These are phyloP conservation scores for Neurospora sp. DNA, from an alignment of 495 filamentous ascomycete genomes.

Conservation along the genomic window DNA sequence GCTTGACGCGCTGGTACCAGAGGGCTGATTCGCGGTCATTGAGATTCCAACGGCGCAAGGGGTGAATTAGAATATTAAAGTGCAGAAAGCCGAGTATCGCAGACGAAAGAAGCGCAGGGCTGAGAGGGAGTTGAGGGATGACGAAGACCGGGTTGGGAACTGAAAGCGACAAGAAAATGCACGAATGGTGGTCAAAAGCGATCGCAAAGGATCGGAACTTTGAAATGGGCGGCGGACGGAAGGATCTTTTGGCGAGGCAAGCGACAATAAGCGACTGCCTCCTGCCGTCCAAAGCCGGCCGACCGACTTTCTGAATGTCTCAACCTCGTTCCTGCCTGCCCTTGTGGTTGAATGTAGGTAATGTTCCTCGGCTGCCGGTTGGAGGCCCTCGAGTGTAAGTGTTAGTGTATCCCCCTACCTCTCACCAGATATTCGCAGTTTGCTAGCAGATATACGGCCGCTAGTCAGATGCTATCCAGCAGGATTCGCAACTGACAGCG, in stretches of 20 bases:
- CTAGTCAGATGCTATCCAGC: neutral
- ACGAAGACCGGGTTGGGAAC: neutral
- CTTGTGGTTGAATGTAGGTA: neutral
- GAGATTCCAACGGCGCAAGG: neutral
- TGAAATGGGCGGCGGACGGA: neutral
- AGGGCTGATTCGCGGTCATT: neutral
- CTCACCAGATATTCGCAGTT: neutral
- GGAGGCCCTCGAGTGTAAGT: neutral
- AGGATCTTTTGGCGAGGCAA: neutral
- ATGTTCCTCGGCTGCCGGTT: neutral
- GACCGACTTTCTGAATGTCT: neutral
- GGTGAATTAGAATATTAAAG: neutral
- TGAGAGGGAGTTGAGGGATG: neutral
- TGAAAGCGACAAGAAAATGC: neutral
- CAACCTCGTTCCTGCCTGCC: neutral
- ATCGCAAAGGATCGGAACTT: neutral
- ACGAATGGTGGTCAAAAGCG: neutral
- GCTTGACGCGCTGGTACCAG: neutral
- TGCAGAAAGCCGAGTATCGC: neutral
- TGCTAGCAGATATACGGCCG: neutral
- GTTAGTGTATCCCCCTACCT: neutral
- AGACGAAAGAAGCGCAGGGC: neutral
- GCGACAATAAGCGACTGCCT: neutral
- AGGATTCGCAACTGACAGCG: neutral
- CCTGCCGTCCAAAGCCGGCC: neutral